phyloP scores from a whole-genome alignment of 352 stramenopile genomes.

The Detonula confervacea region DNA sequence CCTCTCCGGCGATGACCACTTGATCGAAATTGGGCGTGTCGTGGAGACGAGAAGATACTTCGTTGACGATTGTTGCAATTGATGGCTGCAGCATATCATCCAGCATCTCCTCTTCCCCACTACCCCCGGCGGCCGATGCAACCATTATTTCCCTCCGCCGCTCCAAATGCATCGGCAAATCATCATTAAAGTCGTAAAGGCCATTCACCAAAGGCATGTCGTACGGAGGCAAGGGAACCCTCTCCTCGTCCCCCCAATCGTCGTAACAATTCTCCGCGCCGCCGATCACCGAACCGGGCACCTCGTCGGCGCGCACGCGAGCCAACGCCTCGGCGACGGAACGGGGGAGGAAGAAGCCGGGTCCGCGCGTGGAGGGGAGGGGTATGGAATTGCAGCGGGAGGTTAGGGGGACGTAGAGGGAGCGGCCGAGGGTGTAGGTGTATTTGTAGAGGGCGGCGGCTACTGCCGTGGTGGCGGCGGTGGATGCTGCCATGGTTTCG shows the following conservation, averaged over 20 bases:
- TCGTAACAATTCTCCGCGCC: neutral
- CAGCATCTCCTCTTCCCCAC: neutral
- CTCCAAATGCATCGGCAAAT: neutral
- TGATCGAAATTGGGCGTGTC: constrained; percentile 30
- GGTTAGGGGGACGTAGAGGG: constrained; percentile 75
- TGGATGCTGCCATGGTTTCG: neutral
- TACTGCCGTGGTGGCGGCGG: neutral
- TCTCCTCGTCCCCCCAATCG: constrained; percentile 7
- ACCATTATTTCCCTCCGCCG: neutral
- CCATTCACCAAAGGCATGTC: constrained; percentile 12
- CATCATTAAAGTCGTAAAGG: constrained; percentile 1
- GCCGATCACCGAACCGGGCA: neutral
- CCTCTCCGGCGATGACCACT: constrained; percentile 74
- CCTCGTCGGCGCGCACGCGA: constrained; percentile 52
- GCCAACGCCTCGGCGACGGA: constrained; percentile 55
- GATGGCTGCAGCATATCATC: constrained; percentile 43
- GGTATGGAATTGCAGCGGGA: constrained; percentile 61
- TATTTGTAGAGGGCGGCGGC: constrained; percentile 31
- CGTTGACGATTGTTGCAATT: constrained; percentile 39
- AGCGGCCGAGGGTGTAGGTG: constrained; percentile 66
- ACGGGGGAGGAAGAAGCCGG: constrained; percentile 53
- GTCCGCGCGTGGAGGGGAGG: constrained; percentile 61
- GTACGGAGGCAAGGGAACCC: constrained; percentile 1
- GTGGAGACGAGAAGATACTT: constrained; percentile 45
- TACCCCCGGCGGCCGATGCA: constrained; percentile 10